Evolutionary conservation across 169 alveolate species (phyloP).

Genomic region (Plasmodium falciparum): DNA sequence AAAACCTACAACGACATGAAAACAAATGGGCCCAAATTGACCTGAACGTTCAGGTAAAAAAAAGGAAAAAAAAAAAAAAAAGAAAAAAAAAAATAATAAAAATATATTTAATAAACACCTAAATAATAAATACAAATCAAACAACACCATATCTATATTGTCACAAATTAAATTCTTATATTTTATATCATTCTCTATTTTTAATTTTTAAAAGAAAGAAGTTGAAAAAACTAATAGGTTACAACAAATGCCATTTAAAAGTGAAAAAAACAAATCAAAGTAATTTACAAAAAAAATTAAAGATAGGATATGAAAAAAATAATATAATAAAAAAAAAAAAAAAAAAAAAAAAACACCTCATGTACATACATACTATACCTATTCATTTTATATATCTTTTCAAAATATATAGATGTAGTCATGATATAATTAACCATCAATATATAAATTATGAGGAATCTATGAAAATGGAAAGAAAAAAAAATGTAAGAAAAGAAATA

Average conservation of each 20-base stretch:
- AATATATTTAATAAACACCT: too few relatives aligned
- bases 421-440: constrained; percentile 59
- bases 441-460: constrained; percentile 27
- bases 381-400: neutral
- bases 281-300: constrained; percentile 8
- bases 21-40: constrained; percentile 43
- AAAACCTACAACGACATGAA: constrained; percentile 49
- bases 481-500: constrained; percentile 17
- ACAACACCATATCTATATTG: too few relatives aligned
- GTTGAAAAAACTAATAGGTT: constrained; percentile 44
- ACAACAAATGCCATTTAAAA: constrained; percentile 72
- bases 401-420: constrained; percentile 33
- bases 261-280: constrained; percentile 77
- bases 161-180: too few relatives aligned
- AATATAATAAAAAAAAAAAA: neutral
- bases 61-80: neutral
- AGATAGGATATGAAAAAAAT: neutral
- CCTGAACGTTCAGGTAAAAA: constrained; percentile 31
- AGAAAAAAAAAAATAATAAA: too few relatives aligned
- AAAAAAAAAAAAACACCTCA: neutral
- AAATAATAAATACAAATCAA: too few relatives aligned
- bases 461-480: constrained; percentile 48
- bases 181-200: too few relatives aligned
- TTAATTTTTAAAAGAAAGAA: constrained; percentile 30
- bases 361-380: neutral